Evolutionary conservation across 495 filamentous ascomycete genomes (phyloP).

Genomic region (Polyplosphaeria fusca): DNA sequence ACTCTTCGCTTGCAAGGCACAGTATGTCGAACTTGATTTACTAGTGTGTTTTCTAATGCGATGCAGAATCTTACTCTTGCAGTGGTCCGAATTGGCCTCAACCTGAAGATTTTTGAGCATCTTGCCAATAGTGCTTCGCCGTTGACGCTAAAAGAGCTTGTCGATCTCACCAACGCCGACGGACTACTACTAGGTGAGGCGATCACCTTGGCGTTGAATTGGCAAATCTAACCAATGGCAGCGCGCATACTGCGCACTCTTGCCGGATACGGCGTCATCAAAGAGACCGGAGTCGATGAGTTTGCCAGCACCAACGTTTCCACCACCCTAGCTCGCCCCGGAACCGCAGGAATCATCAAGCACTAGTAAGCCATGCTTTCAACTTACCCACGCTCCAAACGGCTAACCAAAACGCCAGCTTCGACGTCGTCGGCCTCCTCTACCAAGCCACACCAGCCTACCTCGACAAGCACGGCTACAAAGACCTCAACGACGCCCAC

Average conservation of each 20-base stretch:
- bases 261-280: neutral
- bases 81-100: neutral
- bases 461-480: neutral
- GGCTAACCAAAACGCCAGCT: neutral
- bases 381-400: neutral
- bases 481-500: neutral
- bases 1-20: neutral
- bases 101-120: neutral
- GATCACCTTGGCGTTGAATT: neutral
- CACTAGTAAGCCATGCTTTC: neutral
- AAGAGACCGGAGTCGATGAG: conserved; percentile 1
- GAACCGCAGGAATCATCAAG: neutral
- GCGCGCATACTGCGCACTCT: neutral
- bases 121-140: neutral
- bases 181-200: neutral
- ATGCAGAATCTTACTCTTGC: neutral
- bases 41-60: neutral
- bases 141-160: neutral
- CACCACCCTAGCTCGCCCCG: neutral
- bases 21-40: neutral
- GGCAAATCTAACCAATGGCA: neutral
- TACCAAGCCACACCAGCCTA: conserved; percentile 1
- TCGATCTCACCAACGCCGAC: neutral
- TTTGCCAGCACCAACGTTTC: neutral
- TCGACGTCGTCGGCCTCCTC: neutral